Base-by-base conservation (phyloP, 805 yeast species). In the Lipomyces sp. region DNA sequence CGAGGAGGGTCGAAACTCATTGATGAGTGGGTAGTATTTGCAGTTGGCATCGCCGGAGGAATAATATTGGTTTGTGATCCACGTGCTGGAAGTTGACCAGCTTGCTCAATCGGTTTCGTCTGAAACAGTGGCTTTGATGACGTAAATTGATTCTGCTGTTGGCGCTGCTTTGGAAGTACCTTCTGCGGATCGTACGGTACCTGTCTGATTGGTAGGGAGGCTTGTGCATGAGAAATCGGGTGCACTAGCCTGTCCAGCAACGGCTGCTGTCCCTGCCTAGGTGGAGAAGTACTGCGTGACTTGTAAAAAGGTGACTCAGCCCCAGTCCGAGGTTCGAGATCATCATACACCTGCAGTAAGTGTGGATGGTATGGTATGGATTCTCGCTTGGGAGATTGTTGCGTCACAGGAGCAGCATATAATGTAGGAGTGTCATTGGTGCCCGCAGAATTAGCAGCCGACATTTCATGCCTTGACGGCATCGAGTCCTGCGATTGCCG, bases 171-270 rank as follows among this genome's bases (percentile, higher is more conserved):
- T 13, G 53, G 62, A 35, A 35, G 57, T 32, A 32, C 29, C 56
- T 34, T 67, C 37, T 11, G 57, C 53, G 50, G 64, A 54, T 37
- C 62, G 57, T 69, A 64, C 54, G 35, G 53, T 50, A 30, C 62
- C n/a, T 50, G 60, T 34, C 58, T 64, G 58, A 42, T 66, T 53
- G 57, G 67, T 48, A 59, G 55, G 4, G 64, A 66, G 15, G 59
- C 57, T 29, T 65, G 66, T 24, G 60, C 59, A 39, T 64, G 72
- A 39, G 64, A 62, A 32, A 10, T 50, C 50, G 55, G 60, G 13
- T 18, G 59, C 2, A 39, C 34, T 10, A 30, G 56, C 55, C 13
- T 15, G 33, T n/a, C 13, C 13, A 37, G 13, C 24, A 5, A 18
- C 7, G n/a, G 67, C 56, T 39, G 61, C 54, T 39, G 66, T 15